These are phyloP conservation scores for Lineolata rhizophorae DNA, from an alignment of 495 filamentous ascomycete species.

Conservation along the genomic window DNA sequence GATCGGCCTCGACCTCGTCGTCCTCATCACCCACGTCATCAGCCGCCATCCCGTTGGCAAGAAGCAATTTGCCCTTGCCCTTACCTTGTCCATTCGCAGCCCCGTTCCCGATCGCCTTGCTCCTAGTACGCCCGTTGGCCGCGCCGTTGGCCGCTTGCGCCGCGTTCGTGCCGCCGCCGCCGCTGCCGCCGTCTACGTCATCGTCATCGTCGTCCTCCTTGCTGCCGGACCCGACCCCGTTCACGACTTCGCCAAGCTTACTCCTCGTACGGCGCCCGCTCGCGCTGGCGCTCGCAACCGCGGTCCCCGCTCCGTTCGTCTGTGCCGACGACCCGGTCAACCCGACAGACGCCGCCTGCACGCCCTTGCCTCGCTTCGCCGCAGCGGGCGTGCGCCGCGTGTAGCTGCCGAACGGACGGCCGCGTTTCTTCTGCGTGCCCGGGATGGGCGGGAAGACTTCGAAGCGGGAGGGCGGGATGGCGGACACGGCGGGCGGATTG, in stretches of 20 bases:
- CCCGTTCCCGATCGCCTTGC: not conserved
- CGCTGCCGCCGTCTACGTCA: slow-evolving; percentile 1
- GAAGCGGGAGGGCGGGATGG: slow-evolving; percentile 57
- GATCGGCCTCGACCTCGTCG: no score
- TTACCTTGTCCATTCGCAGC: not conserved
- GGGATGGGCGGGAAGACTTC: slow-evolving; percentile 70
- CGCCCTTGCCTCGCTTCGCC: slow-evolving; percentile 4
- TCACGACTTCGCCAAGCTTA: slow-evolving; percentile 15
- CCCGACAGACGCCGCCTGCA: slow-evolving; percentile 5
- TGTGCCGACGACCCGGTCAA: slow-evolving; percentile 4
- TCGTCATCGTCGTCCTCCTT: slow-evolving; percentile 2
- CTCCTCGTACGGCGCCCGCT: slow-evolving; percentile 16
- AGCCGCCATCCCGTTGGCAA: no score
- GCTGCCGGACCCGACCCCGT: slow-evolving; percentile 10
- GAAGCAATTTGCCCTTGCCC: not conserved
- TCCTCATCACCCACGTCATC: no score
- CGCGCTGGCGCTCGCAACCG: not conserved
- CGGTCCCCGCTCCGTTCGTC: slow-evolving; percentile 5
- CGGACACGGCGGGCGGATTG: not conserved
- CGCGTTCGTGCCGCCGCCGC: not conserved
- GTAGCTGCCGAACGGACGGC: slow-evolving; percentile 22
- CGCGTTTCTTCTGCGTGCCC: slow-evolving; percentile 23
- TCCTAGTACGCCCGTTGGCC: no score
- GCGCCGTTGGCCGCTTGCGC: not conserved
- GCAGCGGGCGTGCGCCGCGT: slow-evolving; percentile 9